These are phyloP conservation scores for Lasiodiplodia citricola DNA, from an alignment of 2,329 filamentous ascomycete species.

Conservation along the genomic window DNA sequence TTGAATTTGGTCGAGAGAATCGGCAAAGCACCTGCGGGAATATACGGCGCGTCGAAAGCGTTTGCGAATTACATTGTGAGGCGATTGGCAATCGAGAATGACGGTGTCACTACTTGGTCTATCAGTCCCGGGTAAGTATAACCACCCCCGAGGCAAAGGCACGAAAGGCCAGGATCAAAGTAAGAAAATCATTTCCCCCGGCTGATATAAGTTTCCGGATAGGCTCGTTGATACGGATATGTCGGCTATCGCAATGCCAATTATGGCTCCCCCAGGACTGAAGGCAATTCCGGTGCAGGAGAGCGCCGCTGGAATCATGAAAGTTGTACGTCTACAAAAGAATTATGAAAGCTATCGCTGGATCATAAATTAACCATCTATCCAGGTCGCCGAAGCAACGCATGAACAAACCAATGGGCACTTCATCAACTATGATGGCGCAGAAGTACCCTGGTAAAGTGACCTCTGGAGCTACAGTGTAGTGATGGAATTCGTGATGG, in stretches of 20 bases:
- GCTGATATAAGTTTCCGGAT: background rate
- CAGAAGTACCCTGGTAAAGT: background rate
- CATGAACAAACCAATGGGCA: background rate
- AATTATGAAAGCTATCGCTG: background rate
- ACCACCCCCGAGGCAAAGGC: no score
- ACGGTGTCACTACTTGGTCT: background rate
- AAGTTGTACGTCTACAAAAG: background rate
- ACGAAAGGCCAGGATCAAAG: background rate
- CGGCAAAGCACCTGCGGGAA: background rate
- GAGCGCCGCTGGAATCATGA: background rate
- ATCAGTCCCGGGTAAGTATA: constrained; percentile 4
- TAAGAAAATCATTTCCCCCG: background rate
- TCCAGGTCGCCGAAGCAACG: background rate
- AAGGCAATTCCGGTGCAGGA: background rate
- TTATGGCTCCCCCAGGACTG: background rate
- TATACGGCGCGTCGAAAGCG: constrained; percentile 7
- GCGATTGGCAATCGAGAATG: background rate
- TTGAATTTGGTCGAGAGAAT: background rate
- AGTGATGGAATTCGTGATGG: no score
- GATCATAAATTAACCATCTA: background rate
- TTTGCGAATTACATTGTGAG: background rate
- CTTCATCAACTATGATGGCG: constrained; percentile 1
- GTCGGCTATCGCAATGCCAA: background rate
- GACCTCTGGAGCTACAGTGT: no score
- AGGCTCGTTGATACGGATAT: constrained; percentile 6